Evolutionary conservation across 179 eudicot genomes (phyloP), one percentile per base, ranked within the genome.

Genomic region (Sideroxylon spinosum): DNA sequence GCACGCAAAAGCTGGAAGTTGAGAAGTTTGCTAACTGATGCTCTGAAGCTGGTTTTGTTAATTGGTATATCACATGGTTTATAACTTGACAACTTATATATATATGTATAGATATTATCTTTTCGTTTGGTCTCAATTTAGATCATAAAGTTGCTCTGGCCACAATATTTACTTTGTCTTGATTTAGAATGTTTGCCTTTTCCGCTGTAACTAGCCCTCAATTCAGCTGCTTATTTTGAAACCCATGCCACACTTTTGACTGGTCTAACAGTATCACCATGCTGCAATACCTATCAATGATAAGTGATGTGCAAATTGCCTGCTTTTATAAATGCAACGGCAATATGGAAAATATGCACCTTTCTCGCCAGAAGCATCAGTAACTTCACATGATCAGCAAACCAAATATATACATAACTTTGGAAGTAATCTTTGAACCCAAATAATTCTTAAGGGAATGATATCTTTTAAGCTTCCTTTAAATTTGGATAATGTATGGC

Each of bases 11-110:
- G 81, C 86, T 84, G 69, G 81, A 90, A 88, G 79, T 85, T 94
- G 44, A 89, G 79, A 53, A 90, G 81, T 56, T 85, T 90, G 81
- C 88, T 96, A 56, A 89, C 92, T 25, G 97, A 96, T 78, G 98
- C 98, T 75, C 74, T 96, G 78, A 96, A 96, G 86, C 94, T 96
- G 73, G 93, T 96, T 70, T 80, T 88, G 78, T 86, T 94, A 75
- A 90, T 96, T 80, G 99, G 99, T 96, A 88, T 61, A 76, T 71
- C 22, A 67, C 57, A 19, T 28, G 46, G 25, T 72, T 79, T 48
- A 32, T 26, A 52, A 7, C 62, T 46, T 68, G 22, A 23, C 6
- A 9, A 57, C 14, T 74, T 16, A 10, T 32, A 65, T 25, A 37
- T 37, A 37, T 29, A 29, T 29, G 3, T 29, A 29, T 29, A 29